Conservation (phyloP, 768 basidiomycete species). For the Cantharellus cinnabarinus region DNA sequence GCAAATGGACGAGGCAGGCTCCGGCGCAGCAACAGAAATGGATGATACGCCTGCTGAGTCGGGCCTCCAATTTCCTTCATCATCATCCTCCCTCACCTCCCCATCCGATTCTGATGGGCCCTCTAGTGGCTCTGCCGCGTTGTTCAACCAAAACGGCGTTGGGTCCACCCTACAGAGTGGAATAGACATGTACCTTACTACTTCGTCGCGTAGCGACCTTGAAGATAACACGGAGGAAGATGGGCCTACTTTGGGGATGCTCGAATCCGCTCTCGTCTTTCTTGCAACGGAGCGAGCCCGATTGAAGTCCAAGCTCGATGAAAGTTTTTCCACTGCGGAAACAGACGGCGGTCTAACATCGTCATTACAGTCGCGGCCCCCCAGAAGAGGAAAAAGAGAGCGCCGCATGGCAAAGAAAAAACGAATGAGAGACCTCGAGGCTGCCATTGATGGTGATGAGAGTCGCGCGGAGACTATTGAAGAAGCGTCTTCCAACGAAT, state of each 20-base stretch:
- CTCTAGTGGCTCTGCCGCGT: neutral
- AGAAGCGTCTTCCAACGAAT: neutral
- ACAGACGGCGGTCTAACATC: too few relatives aligned
- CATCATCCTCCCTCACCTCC: neutral
- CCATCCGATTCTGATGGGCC: neutral
- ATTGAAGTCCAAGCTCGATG: slow-evolving; percentile 5
- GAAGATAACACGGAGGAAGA: neutral
- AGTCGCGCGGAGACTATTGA: neutral
- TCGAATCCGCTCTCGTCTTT: slow-evolving; percentile 8
- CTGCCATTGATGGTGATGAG: neutral
- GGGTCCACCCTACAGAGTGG: neutral
- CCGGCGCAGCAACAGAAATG: neutral
- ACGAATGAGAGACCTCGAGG: neutral
- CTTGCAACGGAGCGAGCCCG: slow-evolving; percentile 8
- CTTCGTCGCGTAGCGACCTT: neutral
- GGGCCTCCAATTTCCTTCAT: neutral
- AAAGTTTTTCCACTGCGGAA: neutral
- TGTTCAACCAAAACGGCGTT: neutral
- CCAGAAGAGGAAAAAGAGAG: neutral
- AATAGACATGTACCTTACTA: neutral
- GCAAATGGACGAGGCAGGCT: neutral
- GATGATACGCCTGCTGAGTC: neutral
- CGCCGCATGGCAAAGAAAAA: neutral
- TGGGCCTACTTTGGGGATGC: slow-evolving; percentile 6
- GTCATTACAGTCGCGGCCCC: neutral